Evolutionary conservation across 1,139 yeast species (phyloP), one percentile per base, ranked within the genome.

Genomic region (Protomyces arabidopsidicola): DNA sequence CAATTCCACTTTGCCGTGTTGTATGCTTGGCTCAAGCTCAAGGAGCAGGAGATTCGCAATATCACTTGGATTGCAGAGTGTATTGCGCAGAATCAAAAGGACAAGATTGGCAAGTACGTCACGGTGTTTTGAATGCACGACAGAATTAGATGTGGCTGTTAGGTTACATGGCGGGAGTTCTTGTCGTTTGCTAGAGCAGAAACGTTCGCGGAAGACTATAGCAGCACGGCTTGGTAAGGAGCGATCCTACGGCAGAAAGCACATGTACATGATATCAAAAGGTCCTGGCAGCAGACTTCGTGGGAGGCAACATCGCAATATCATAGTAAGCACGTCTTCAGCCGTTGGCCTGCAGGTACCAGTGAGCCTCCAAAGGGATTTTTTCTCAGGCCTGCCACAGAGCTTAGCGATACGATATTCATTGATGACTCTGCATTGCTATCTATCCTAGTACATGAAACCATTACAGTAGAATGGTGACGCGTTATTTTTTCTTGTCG

Each of bases 11-110:
- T 88, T 71, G 83, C 93, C 55, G 87, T 97, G 1, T 81, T 93
- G 65, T 95, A 97, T 93, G 97, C 97, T 4, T 93, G 97, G 96
- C 83, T 95, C 73, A 87, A 90, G 76, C 85, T 96, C 20, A 88
- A 88, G 72, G 98, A 95, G 76, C 98, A 95, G 77, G 99, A 95
- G 76, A 84, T 95, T 67, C 83, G 98, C 76, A 95, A 95, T 75
- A 86, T 95, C 69, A 89, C 98, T 24, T 95, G 98, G 98, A 91
- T 95, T 68, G 96, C 98, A 56, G 99, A 95, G 78, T 95, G 99
- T 78, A 78, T 78, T 68, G 80, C 81, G 18, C 81, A 78, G 70
- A 77, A 78, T 68, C 81, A 78, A 69, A 76, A 76, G 70, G 79
- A 76, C 61, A 71, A 81, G 63, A 76, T 77, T 67, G 70, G 73